Conservation (phyloP, 306 rosid species). For the Vigna hirtella region DNA sequence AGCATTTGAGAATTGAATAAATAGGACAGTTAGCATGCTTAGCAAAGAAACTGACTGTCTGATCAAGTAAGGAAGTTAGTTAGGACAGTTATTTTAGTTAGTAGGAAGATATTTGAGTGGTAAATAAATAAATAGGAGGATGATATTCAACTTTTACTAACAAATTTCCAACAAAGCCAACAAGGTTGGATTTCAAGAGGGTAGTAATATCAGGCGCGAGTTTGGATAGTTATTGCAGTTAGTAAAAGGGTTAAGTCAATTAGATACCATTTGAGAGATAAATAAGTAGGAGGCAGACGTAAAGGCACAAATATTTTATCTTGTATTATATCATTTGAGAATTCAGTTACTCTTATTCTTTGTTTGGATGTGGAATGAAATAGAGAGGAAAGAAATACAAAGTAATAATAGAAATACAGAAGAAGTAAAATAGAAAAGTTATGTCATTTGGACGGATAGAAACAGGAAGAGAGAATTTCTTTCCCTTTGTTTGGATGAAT, state of each 20-base stretch:
- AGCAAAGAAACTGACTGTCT: not conserved
- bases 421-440: no score
- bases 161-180: not conserved
- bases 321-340: not conserved
- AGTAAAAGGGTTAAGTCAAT: not conserved
- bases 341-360: not conserved
- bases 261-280: not conserved
- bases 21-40: no score
- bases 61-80: not conserved
- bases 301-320: not conserved
- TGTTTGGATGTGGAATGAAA: no score
- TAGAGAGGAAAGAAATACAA: no score
- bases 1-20: slow-evolving; percentile 7
- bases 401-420: no score
- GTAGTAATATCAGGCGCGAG: not conserved
- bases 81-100: not conserved
- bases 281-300: not conserved
- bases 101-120: not conserved
- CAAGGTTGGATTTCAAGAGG: not conserved
- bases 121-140: not conserved
- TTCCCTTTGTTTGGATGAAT: no score
- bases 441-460: no score
- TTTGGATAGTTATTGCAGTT: not conserved
- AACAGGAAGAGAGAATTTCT: no score
- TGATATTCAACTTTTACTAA: not conserved